Conservation (phyloP, 352 stramenopile genomes). For the Thraustochytrium sp. region DNA sequence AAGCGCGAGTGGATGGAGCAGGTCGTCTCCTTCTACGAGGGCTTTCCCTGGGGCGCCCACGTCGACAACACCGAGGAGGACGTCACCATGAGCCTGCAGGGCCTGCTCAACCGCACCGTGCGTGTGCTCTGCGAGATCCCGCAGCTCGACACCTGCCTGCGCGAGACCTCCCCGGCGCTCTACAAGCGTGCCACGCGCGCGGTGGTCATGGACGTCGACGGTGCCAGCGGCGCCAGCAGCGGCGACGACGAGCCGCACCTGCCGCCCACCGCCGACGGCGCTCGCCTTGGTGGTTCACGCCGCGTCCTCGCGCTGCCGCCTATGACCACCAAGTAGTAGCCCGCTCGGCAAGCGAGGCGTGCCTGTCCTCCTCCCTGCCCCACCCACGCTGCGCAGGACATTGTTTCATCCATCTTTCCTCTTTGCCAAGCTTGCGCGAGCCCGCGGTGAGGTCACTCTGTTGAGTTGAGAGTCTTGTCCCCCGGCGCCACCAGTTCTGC, state of each 20-base stretch:
- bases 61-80: constrained; percentile 64
- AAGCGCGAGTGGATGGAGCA: constrained; percentile 74
- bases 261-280: not conserved
- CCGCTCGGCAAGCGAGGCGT: too few relatives aligned
- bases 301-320: not conserved
- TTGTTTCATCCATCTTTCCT: too few relatives aligned
- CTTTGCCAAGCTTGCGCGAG: too few relatives aligned
- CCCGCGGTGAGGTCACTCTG: too few relatives aligned
- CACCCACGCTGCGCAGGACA: too few relatives aligned
- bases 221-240: not conserved
- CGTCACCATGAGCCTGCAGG: not conserved
- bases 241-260: not conserved
- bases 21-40: constrained; percentile 68
- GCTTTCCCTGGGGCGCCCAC: constrained; percentile 67
- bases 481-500: too few relatives aligned
- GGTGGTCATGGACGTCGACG: not conserved
- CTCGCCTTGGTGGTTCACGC: not conserved
- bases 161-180: not conserved
- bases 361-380: too few relatives aligned
- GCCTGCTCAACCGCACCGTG: not conserved
- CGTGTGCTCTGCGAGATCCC: not conserved
- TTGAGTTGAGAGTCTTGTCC: too few relatives aligned
- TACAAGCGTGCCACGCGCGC: not conserved
- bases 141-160: not conserved
- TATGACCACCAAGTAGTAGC: too few relatives aligned